These are phyloP conservation scores for Triticum dicoccoides DNA, from an alignment of 176 grass and related monocot genomes.

Conservation along the genomic window DNA sequence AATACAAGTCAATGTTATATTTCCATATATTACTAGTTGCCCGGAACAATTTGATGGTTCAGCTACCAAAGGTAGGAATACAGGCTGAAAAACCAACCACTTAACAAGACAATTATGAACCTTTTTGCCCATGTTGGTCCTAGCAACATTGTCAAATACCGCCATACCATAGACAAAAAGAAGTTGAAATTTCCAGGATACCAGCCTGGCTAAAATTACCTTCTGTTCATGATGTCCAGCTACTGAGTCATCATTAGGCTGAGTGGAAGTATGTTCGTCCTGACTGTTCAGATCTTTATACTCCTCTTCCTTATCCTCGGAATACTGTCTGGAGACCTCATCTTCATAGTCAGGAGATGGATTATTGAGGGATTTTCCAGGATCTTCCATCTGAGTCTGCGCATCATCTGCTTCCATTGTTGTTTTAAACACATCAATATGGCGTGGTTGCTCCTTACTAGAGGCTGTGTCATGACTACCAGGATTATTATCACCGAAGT, in stretches of 20 bases:
- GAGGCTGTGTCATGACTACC: conserved; percentile 62
- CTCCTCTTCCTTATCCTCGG: conserved; percentile 41
- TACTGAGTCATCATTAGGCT: conserved; percentile 37
- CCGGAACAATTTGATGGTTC: not conserved
- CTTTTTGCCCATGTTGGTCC: conserved; percentile 12
- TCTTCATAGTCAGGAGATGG: conserved; percentile 35
- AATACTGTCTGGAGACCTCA: conserved; percentile 41
- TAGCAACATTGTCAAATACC: not conserved
- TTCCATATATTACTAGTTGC: not conserved
- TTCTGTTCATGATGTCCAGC: conserved; percentile 27
- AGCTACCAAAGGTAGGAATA: conserved; percentile 6
- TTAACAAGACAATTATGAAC: not conserved
- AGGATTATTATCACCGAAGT: conserved; percentile 37
- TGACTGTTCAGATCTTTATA: conserved; percentile 45
- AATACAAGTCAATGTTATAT: conserved; percentile 18
- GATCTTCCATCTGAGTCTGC: conserved; percentile 33
- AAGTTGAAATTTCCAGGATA: not conserved
- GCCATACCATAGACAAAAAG: conserved; percentile 11
- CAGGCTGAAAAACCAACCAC: conserved; percentile 4
- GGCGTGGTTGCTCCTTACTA: conserved; percentile 44
- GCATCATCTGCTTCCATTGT: conserved; percentile 27
- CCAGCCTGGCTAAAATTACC: conserved; percentile 26
- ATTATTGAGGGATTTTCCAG: conserved; percentile 28
- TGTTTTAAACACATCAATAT: conserved; percentile 43
- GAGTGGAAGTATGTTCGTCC: conserved; percentile 30